These are phyloP conservation scores for Inonotus hispidus DNA, from an alignment of 1,284 basidiomycete species.

Conservation along the genomic window DNA sequence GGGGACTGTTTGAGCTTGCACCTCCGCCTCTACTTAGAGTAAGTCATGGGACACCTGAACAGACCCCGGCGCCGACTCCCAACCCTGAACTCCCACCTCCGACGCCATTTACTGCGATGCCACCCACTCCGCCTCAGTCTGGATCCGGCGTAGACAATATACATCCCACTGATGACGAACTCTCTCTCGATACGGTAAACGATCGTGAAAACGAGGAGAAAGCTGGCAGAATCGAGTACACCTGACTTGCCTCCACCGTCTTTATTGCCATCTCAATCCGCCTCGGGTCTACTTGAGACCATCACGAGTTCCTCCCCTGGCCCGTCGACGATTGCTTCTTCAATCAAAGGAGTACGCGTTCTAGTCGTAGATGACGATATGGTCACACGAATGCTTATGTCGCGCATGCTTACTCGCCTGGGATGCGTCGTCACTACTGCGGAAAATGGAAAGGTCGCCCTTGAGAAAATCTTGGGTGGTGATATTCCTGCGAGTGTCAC, in stretches of 20 bases:
- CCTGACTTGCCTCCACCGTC: neutral
- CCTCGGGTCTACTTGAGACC: constrained; percentile 2
- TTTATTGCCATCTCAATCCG: neutral
- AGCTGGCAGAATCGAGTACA: neutral
- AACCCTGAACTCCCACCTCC: neutral
- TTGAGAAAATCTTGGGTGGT: constrained; percentile 34
- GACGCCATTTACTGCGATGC: neutral
- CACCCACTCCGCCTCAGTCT: neutral
- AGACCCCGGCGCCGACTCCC: neutral
- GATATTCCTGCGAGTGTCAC: constrained; percentile 7
- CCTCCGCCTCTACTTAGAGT: constrained; percentile 3
- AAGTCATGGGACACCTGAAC: neutral
- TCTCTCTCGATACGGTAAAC: neutral
- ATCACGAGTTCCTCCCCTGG: neutral
- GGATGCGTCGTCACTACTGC: constrained; percentile 40
- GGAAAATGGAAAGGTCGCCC: constrained; percentile 42
- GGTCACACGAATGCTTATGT: constrained; percentile 42
- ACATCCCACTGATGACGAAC: neutral
- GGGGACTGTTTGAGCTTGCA: constrained; percentile 12
- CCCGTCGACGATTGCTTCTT: neutral
- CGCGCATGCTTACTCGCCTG: constrained; percentile 39
- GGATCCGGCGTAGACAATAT: neutral
- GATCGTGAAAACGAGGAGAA: neutral
- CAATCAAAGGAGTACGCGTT: constrained; percentile 16
- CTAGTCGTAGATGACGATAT: constrained; percentile 29